phyloP scores from a whole-genome alignment of 768 basidiomycete genomes.

The Pleurotus ostreatus region DNA sequence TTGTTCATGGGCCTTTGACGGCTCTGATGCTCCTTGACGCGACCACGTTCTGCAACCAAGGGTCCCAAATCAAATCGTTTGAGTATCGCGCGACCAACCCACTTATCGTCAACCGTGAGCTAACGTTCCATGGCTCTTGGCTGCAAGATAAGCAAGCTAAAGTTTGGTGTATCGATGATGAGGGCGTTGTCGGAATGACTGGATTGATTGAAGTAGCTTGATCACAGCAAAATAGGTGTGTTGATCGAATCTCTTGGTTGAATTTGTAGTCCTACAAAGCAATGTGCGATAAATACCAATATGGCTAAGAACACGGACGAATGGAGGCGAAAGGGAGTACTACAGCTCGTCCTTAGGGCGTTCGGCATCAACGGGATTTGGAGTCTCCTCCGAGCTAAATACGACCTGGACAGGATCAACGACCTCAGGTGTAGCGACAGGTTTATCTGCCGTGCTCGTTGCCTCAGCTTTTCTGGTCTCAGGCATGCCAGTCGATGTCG shows the following conservation, averaged over 20 bases:
- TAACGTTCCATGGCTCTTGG: constrained; percentile 46
- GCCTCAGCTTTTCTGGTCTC: constrained; percentile 7
- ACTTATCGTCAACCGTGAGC: constrained; percentile 46
- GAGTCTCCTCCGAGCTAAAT: constrained; percentile 10
- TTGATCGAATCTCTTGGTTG: too few species aligned
- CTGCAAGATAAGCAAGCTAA: constrained; percentile 31
- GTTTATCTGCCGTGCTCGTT: constrained; percentile 1
- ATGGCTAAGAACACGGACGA: background rate
- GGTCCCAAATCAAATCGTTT: constrained; percentile 42
- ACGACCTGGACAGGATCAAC: background rate
- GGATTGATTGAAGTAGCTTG: constrained; percentile 34
- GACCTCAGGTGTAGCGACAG: background rate
- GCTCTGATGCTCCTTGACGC: constrained; percentile 75
- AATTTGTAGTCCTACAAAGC: too few species aligned
- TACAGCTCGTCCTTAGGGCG: constrained; percentile 20
- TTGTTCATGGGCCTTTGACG: constrained; percentile 81
- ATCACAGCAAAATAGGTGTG: background rate
- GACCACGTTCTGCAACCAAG: constrained; percentile 44
- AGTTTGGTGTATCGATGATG: constrained; percentile 57
- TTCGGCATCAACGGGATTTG: background rate
- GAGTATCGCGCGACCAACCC: constrained; percentile 72
- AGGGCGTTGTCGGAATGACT: constrained; percentile 66
- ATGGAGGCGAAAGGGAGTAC: background rate
- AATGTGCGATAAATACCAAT: background rate
- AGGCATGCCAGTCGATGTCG: constrained; percentile 11